Evolutionary conservation across 129 eudicot genomes (phyloP).

Genomic region (Saposhnikovia divaricata): DNA sequence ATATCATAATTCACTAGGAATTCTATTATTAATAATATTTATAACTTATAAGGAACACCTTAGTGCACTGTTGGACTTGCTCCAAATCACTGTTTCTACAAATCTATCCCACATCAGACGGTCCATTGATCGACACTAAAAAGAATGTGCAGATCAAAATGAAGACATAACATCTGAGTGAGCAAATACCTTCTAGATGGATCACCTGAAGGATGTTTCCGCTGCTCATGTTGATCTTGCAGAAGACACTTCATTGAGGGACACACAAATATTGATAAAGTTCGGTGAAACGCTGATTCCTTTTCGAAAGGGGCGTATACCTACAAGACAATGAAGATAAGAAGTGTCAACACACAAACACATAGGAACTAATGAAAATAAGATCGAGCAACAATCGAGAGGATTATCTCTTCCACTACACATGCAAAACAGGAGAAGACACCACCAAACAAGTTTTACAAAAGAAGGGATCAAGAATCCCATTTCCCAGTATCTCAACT

Average conservation of each 20-base stretch:
- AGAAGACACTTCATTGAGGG: slow-evolving; percentile 74
- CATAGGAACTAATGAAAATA: not conserved
- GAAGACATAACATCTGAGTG: not conserved
- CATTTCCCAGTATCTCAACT: no score
- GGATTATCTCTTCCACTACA: not conserved
- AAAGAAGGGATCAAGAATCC: not conserved
- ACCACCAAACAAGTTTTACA: no score
- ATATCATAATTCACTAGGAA: no score
- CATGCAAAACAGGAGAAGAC: not conserved
- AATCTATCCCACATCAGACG: no score
- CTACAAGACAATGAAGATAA: slow-evolving; percentile 22
- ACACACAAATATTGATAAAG: slow-evolving; percentile 76
- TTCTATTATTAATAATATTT: no score
- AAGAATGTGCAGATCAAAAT: not conserved
- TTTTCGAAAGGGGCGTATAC: slow-evolving; percentile 64
- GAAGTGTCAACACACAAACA: not conserved
- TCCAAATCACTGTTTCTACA: no score
- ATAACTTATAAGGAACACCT: no score
- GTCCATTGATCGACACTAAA: not conserved
- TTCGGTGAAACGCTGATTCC: slow-evolving; percentile 77
- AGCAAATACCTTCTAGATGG: slow-evolving; percentile 55
- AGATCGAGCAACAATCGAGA: not conserved
- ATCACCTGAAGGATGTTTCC: slow-evolving; percentile 56
- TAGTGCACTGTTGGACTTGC: no score
- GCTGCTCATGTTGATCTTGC: slow-evolving; percentile 83